These are phyloP conservation scores for Phytopythium oedochilum DNA, from an alignment of 352 stramenopile species.

Conservation along the genomic window DNA sequence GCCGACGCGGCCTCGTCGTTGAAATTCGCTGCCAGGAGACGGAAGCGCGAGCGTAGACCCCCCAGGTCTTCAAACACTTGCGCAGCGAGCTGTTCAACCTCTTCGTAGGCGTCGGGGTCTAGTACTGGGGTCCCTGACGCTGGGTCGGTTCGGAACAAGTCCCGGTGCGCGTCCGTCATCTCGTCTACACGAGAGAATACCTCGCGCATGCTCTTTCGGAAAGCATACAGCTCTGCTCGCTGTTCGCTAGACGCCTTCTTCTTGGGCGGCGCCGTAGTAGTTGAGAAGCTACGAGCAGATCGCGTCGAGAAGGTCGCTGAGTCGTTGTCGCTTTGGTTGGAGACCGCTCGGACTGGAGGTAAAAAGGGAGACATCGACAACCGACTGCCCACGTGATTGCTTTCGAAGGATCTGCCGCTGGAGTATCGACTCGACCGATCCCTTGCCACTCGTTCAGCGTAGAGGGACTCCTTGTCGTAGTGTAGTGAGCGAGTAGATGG, in stretches of 20 bases:
- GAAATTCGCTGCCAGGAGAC: conserved; percentile 23
- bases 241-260: conserved; percentile 13
- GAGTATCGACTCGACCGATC: not conserved
- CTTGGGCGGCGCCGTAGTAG: no score
- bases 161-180: conserved; percentile 57
- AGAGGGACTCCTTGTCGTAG: not conserved
- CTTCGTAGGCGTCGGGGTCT: conserved; percentile 11
- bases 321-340: conserved; percentile 6
- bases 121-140: conserved; percentile 29
- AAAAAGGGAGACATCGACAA: not conserved
- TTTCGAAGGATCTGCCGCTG: not conserved
- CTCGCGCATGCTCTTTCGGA: conserved; percentile 58
- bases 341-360: not conserved
- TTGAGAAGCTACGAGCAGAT: not conserved
- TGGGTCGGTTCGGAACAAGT: conserved; percentile 52
- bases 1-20: not conserved
- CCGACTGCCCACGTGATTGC: not conserved
- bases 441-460: not conserved
- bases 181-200: conserved; percentile 53
- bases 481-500: not conserved
- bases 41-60: conserved; percentile 31
- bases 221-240: conserved; percentile 52
- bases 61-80: conserved; percentile 45
- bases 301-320: not conserved
- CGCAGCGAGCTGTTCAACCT: conserved; percentile 28